Evolutionary conservation across 2,329 filamentous ascomycete species (phyloP).

Genomic region (Dactylellina drechsleri): DNA sequence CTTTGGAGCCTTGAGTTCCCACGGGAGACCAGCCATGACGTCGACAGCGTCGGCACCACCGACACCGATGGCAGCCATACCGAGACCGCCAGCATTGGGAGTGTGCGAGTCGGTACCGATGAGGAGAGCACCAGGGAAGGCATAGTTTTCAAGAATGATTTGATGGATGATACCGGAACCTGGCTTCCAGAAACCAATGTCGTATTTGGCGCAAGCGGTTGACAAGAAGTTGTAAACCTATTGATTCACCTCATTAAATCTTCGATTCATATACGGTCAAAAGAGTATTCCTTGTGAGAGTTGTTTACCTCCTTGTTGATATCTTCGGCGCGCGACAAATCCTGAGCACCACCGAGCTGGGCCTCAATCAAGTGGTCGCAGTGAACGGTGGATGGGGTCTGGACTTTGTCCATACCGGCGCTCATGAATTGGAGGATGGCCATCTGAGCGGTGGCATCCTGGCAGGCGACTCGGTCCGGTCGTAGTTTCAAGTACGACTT

Average conservation of each 20-base stretch:
- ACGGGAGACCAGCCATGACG: slow-evolving; percentile 95
- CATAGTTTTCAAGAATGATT: slow-evolving; percentile 98
- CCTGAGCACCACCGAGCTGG: slow-evolving; percentile 90
- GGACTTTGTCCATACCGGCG: slow-evolving; percentile 92
- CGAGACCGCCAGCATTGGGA: slow-evolving; percentile 94
- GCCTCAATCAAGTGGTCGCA: slow-evolving; percentile 99
- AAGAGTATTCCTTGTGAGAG: too few species aligned
- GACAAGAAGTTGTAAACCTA: slow-evolving; percentile 93
- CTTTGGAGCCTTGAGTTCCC: slow-evolving; percentile 98
- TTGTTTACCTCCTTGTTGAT: slow-evolving; percentile 86
- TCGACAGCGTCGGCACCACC: slow-evolving; percentile 98
- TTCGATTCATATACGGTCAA: too few species aligned
- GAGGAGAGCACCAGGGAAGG: slow-evolving; percentile 96
- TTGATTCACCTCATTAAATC: not conserved
- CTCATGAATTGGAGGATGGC: slow-evolving; percentile 99
- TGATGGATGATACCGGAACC: slow-evolving; percentile 99
- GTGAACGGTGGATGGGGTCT: slow-evolving; percentile 94
- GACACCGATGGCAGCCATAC: slow-evolving; percentile 93
- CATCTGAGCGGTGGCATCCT: slow-evolving; percentile 99
- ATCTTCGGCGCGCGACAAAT: slow-evolving; percentile 86
- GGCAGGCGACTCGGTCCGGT: slow-evolving; percentile 96
- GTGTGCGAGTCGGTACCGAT: slow-evolving; percentile 99
- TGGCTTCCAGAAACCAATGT: slow-evolving; percentile 99
- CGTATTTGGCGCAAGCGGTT: slow-evolving; percentile 95
- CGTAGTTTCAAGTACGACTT: slow-evolving; percentile 95